Percentiles rank a stretch among this genome's conserved stretches.
Evolutionary conservation across 1,284 basidiomycete genomes (phyloP).

Genomic region (Cutaneotrichosporon dermatis): DNA sequence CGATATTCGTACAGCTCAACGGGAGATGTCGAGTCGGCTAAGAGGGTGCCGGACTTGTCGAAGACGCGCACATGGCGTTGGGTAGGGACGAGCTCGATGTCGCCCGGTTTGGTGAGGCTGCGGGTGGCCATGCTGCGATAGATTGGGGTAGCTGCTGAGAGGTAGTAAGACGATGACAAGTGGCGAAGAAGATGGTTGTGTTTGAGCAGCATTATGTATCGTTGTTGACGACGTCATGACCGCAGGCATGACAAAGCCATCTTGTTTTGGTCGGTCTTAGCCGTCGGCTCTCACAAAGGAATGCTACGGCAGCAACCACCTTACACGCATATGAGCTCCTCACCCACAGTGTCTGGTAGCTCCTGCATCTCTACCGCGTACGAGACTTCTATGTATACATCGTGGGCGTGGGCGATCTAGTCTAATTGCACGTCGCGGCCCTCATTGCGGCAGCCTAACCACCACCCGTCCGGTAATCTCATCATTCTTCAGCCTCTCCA

Average conservation of each 20-base stretch:
- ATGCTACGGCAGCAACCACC: no score
- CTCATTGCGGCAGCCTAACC: constrained; percentile 3
- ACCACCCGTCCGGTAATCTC: constrained; percentile 1
- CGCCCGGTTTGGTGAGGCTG: constrained; percentile 6
- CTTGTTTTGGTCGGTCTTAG: no score
- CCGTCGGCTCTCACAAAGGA: no score
- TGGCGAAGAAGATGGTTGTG: no score
- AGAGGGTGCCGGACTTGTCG: background rate
- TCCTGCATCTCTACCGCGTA: no score
- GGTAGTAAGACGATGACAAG: background rate
- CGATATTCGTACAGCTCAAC: constrained; percentile 7
- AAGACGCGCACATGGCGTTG: constrained; percentile 4
- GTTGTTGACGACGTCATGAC: no score
- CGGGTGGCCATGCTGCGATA: background rate
- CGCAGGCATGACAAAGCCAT: no score
- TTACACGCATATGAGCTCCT: no score
- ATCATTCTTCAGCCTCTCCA: constrained; percentile 4
- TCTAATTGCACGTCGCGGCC: background rate
- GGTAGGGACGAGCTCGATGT: constrained; percentile 2
- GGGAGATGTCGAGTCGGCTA: constrained; percentile 2
- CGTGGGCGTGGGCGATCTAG: no score
- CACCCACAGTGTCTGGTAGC: no score
- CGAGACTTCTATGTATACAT: no score
- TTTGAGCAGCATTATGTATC: no score
- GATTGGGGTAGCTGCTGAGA: background rate